These are phyloP conservation scores for Amanita molliuscula DNA, from an alignment of 768 basidiomycete species.

Conservation along the genomic window DNA sequence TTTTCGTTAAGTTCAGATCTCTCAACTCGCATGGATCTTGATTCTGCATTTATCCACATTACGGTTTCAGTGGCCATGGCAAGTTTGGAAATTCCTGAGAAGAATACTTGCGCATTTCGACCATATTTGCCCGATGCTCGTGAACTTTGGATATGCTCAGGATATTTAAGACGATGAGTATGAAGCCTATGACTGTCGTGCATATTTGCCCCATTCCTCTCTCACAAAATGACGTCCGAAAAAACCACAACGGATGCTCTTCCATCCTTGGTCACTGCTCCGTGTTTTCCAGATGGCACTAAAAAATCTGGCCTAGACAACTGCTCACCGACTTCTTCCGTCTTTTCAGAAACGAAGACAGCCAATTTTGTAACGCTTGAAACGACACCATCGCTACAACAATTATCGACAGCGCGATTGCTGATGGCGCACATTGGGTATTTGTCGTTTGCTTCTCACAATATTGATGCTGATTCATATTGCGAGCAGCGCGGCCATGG, in stretches of 20 bases:
- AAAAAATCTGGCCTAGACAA: background rate
- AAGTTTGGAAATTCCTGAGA: constrained; percentile 1
- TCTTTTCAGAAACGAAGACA: background rate
- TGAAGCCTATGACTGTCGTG: background rate
- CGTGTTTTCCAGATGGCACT: background rate
- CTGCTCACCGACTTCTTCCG: background rate
- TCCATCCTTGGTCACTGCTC: background rate
- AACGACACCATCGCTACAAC: constrained; percentile 9
- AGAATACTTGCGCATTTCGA: background rate
- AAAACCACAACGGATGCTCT: background rate
- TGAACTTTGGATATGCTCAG: background rate
- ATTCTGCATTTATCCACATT: constrained; percentile 1
- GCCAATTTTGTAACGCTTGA: constrained; percentile 20
- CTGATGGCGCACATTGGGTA: constrained; percentile 65
- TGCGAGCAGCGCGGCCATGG: constrained; percentile 53
- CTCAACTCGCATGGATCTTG: background rate
- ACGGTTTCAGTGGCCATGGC: background rate
- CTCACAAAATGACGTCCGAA: background rate
- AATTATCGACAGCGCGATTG: constrained; percentile 46
- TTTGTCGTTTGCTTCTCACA: constrained; percentile 5
- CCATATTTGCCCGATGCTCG: background rate
- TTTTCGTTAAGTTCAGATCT: constrained; percentile 3
- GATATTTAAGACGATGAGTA: constrained; percentile 2
- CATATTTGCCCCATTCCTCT: background rate
- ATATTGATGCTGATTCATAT: background rate